Conservation (phyloP, 2,329 filamentous ascomycete genomes). For the Coniochaeta sp. region DNA sequence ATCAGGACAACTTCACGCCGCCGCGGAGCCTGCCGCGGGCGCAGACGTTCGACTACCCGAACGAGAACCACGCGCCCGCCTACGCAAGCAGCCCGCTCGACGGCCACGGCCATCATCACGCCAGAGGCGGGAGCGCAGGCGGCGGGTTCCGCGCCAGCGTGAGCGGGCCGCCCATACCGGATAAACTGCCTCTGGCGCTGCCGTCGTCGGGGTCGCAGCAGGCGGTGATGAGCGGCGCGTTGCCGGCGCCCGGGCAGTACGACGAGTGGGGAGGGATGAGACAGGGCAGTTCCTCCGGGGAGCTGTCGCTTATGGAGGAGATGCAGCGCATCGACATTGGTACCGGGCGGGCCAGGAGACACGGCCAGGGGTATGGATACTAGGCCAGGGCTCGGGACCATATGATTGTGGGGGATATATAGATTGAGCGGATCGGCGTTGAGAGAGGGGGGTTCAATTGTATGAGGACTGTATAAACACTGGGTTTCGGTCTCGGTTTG, state of each 20-base stretch:
- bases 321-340: slow-evolving; percentile 62
- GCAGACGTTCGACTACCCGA: slow-evolving; percentile 45
- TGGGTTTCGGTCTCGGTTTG: neutral
- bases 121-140: slow-evolving; percentile 18
- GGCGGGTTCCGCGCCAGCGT: slow-evolving; percentile 14
- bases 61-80: slow-evolving; percentile 40
- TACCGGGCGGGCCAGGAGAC: slow-evolving; percentile 47
- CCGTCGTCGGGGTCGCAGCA: slow-evolving; percentile 2
- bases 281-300: slow-evolving; percentile 32
- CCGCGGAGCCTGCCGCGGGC: slow-evolving; percentile 36
- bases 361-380: slow-evolving; percentile 13
- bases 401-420: neutral
- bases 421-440: neutral
- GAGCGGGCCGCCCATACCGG: slow-evolving; percentile 54
- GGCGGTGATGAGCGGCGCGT: slow-evolving; percentile 14
- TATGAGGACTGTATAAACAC: neutral
- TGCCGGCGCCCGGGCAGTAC: slow-evolving; percentile 15
- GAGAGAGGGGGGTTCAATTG: neutral
- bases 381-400: neutral
- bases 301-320: slow-evolving; percentile 61
- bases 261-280: slow-evolving; percentile 20
- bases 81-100: slow-evolving; percentile 18
- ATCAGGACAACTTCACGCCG: slow-evolving; percentile 40
- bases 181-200: slow-evolving; percentile 54
- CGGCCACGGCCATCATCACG: slow-evolving; percentile 8